Evolutionary conservation across 192 early-diverging fungal species (phyloP), one percentile per base, ranked within the genome.

Genomic region (Diversispora eburnea): DNA sequence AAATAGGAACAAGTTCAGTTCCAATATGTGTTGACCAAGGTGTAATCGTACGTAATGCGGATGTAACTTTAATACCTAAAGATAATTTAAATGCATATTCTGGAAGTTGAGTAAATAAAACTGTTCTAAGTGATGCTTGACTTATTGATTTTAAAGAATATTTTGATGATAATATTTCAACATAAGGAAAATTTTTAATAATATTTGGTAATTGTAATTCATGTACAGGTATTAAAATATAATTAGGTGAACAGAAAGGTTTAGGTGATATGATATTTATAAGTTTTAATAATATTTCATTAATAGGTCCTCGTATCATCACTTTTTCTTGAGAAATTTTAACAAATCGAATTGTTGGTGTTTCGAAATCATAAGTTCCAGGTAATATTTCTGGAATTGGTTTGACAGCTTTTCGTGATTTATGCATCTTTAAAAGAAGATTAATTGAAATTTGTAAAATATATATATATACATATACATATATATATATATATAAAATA

Each of bases 21-120:
- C 86, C 89, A 65, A 86, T 80, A 66, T 84, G 80, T 12, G 84
- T 83, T 3, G 87, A 83, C 77, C 83, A 89, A 17, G 89, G 88
- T 56, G 86, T 87, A 75, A 90, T 83, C 3, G 88, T 90, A 46
- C 89, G 88, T 67, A 90, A 62, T 12, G 88, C 88, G 4, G 88
- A 89, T 1, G 88, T 80, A 2, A 87, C 78, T 67, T 88, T 89
- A 73, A 89, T 79, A 3, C 87, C 88, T n/a, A 90, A 78, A 6
- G 84, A 80, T 17, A 89, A 77, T 70, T 90, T 90, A 20, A 89
- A 71, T 69, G 78, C 70, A 65, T 80, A 58, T 42, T 79, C 70
- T 57, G 65, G 22, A 56, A 82, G 22, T 67, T 80, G 71, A 55
- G 75, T 42, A 66, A 84, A 46, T 45, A 86, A 78, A 15, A 90